phyloP scores from a whole-genome alignment of 305 asterid species.

The Petunia hybrid region DNA sequence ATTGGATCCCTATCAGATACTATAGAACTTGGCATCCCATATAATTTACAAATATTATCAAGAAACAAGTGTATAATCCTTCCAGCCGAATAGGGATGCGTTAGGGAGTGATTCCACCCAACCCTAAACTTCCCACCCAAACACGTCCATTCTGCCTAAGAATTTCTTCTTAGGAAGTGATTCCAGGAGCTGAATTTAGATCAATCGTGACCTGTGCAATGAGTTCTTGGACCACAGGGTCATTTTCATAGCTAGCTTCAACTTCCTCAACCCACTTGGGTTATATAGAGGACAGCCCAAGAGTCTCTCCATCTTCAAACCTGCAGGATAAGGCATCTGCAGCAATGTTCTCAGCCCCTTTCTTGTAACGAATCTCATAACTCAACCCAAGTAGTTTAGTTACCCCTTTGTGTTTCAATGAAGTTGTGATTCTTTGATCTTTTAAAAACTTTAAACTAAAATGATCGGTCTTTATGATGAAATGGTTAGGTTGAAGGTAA shows the following conservation, averaged over 20 bases:
- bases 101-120: too few relatives aligned
- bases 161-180: too few relatives aligned
- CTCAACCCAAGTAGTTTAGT: not conserved
- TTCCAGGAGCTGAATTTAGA: not conserved
- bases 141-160: too few relatives aligned
- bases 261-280: not conserved
- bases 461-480: not conserved
- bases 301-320: too few relatives aligned
- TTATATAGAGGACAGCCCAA: too few relatives aligned
- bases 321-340: not conserved
- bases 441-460: not conserved
- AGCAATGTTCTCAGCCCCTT: not conserved
- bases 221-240: not conserved
- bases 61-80: too few relatives aligned
- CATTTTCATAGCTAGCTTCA: not conserved
- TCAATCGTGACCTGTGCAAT: not conserved
- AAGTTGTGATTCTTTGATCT: not conserved
- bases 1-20: too few relatives aligned
- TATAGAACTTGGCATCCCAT: too few relatives aligned
- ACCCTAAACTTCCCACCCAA: too few relatives aligned
- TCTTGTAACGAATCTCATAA: not conserved
- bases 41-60: too few relatives aligned
- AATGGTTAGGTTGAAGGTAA: not conserved
- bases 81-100: too few relatives aligned
- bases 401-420: too few relatives aligned